phyloP scores from a whole-genome alignment of 75 land plant genomes.

The Sequoia sempervirens region DNA sequence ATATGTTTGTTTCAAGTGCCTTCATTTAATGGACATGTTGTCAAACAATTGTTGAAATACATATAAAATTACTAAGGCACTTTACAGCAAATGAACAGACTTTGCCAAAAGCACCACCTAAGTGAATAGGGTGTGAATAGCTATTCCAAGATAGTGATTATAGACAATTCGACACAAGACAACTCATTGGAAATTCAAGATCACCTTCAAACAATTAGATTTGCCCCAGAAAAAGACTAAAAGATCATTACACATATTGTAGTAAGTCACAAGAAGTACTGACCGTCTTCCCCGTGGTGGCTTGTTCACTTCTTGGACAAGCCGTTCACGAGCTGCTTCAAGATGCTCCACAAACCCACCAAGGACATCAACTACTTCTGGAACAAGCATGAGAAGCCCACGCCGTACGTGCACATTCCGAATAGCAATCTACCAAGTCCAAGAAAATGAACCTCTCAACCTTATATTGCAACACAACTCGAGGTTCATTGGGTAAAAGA shows the following conservation, averaged over 20 bases:
- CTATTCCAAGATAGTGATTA: not conserved
- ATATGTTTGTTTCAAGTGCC: too few species aligned
- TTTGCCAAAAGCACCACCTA: not conserved
- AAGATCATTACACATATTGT: not conserved
- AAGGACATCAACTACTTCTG: constrained; percentile 60
- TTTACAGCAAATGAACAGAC: not conserved
- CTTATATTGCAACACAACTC: not conserved
- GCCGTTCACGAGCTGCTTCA: too few species aligned
- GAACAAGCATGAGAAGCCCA: constrained; percentile 16
- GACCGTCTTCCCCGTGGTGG: constrained; percentile 31
- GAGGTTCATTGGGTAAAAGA: not conserved
- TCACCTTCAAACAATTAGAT: not conserved
- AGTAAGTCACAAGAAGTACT: not conserved
- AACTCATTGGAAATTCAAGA: not conserved
- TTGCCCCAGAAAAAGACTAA: not conserved
- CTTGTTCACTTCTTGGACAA: too few species aligned
- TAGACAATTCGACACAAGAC: not conserved
- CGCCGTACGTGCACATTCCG: too few species aligned
- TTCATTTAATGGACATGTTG: too few species aligned
- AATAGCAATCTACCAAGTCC: constrained; percentile 19
- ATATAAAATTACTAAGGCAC: too few species aligned
- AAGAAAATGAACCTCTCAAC: constrained; percentile 10
- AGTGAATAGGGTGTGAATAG: not conserved
- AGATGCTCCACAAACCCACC: constrained; percentile 1
- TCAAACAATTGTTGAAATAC: too few species aligned